A percentile compares a stretch with the other conserved stretches of the same genome.
phyloP scores from a whole-genome alignment of 1,284 basidiomycete species.

The Agaricales sp. region DNA sequence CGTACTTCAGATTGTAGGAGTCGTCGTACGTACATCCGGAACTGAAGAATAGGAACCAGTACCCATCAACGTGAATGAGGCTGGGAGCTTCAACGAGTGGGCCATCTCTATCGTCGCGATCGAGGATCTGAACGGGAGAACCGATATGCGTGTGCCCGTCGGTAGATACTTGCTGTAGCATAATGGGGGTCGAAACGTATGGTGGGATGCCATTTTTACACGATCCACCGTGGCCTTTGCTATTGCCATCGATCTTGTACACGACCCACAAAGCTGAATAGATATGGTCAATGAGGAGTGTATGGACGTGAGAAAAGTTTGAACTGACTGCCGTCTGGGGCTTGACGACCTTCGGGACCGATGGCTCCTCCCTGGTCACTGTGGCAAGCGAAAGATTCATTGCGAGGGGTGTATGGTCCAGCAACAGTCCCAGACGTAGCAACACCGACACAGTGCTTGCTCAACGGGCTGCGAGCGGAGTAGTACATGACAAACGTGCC shows the following conservation, averaged over 20 bases:
- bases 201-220: slow-evolving; percentile 12
- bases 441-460: slow-evolving; percentile 14
- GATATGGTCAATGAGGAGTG: no score
- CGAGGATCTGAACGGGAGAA: slow-evolving; percentile 12
- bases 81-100: slow-evolving; percentile 15
- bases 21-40: slow-evolving; percentile 14
- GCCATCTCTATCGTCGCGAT: slow-evolving; percentile 12
- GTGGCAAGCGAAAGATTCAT: slow-evolving; percentile 12
- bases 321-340: slow-evolving; percentile 9
- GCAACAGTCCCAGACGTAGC: slow-evolving; percentile 11
- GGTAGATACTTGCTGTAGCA: slow-evolving; percentile 12
- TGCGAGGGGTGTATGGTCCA: slow-evolving; percentile 14
- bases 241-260: slow-evolving; percentile 16
- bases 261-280: slow-evolving; percentile 13
- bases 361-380: slow-evolving; percentile 14
- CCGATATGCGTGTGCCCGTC: slow-evolving; percentile 11
- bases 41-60: slow-evolving; percentile 14
- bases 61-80: background rate
- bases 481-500: slow-evolving; percentile 12
- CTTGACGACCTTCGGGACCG: slow-evolving; percentile 15
- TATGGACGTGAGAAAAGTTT: no score
- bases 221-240: slow-evolving; percentile 14
- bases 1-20: slow-evolving; percentile 15
- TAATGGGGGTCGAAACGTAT: slow-evolving; percentile 13
- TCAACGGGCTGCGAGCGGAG: slow-evolving; percentile 8